Evolutionary conservation across 371 early-diverging fungal genomes (phyloP).

Genomic region (Blastocladiella emersonii): DNA sequence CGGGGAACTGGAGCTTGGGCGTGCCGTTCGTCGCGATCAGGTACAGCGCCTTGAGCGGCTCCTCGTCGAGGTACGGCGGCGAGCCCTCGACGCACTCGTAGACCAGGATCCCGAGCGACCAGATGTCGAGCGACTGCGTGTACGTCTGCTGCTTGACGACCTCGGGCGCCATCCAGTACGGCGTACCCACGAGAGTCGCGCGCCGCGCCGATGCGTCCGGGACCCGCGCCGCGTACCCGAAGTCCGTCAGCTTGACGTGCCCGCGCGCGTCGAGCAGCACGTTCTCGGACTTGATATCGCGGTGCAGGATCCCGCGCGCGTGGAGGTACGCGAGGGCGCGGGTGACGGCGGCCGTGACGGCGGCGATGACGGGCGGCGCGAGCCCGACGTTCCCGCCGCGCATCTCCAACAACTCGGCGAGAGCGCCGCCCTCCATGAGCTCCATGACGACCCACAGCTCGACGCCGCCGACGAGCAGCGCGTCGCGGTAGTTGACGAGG

Average conservation of each 20-base stretch:
- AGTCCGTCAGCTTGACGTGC: conserved; percentile 75
- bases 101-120: conserved; percentile 90
- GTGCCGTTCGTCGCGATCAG: conserved; percentile 85
- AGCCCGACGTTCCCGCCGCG: conserved; percentile 74
- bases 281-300: conserved; percentile 97
- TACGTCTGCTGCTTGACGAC: conserved; percentile 86
- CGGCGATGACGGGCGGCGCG: conserved; percentile 87
- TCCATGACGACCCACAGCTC: conserved; percentile 93
- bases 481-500: conserved; percentile 91
- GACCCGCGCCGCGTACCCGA: conserved; percentile 87
- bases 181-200: conserved; percentile 87
- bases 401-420: conserved; percentile 52
- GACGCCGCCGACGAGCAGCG: conserved; percentile 56
- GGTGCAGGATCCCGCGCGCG: conserved; percentile 82
- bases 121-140: conserved; percentile 87
- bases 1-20: conserved; percentile 63
- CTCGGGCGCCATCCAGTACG: conserved; percentile 77
- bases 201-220: conserved; percentile 57
- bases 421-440: conserved; percentile 91
- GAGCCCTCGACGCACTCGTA: conserved; percentile 88
- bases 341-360: conserved; percentile 57
- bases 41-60: conserved; percentile 36
- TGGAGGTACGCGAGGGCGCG: conserved; percentile 88
- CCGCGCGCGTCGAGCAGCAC: conserved; percentile 72
- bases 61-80: conserved; percentile 89